Conservation (phyloP, 2,329 filamentous ascomycete species). For the Trichothecium roseum region DNA sequence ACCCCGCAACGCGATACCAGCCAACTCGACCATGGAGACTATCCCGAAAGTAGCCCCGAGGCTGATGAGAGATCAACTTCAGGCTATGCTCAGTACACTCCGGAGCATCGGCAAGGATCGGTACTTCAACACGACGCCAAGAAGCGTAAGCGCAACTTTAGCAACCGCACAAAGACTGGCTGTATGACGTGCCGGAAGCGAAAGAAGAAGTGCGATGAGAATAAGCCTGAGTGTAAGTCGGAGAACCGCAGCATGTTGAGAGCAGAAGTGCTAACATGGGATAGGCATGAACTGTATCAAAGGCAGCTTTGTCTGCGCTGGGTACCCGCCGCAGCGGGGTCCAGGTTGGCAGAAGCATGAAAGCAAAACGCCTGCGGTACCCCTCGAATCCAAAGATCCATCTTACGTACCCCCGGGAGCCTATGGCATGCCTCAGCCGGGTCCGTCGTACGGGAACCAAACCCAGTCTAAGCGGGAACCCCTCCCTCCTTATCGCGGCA, state of each 20-base stretch:
- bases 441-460: conserved; percentile 21
- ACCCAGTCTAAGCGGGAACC: conserved; percentile 42
- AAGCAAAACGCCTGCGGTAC: conserved; percentile 56
- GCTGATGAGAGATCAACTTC: conserved; percentile 36
- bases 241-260: background rate
- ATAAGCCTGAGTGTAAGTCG: conserved; percentile 77
- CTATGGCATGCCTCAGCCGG: conserved; percentile 48
- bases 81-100: conserved; percentile 32
- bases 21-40: conserved; percentile 37
- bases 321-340: conserved; percentile 74
- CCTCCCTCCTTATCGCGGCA: conserved; percentile 49
- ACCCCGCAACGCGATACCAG: conserved; percentile 31
- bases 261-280: conserved; percentile 4
- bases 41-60: conserved; percentile 42
- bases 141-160: conserved; percentile 73
- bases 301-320: conserved; percentile 83
- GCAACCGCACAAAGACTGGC: conserved; percentile 90
- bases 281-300: conserved; percentile 80
- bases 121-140: conserved; percentile 51
- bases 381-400: conserved; percentile 74
- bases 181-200: conserved; percentile 84
- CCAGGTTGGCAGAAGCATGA: conserved; percentile 67
- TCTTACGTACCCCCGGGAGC: conserved; percentile 51
- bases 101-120: conserved; percentile 36
- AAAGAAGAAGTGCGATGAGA: conserved; percentile 98